Conservation (phyloP, 2,329 filamentous ascomycete genomes). For the Hypoxylon sp. region DNA sequence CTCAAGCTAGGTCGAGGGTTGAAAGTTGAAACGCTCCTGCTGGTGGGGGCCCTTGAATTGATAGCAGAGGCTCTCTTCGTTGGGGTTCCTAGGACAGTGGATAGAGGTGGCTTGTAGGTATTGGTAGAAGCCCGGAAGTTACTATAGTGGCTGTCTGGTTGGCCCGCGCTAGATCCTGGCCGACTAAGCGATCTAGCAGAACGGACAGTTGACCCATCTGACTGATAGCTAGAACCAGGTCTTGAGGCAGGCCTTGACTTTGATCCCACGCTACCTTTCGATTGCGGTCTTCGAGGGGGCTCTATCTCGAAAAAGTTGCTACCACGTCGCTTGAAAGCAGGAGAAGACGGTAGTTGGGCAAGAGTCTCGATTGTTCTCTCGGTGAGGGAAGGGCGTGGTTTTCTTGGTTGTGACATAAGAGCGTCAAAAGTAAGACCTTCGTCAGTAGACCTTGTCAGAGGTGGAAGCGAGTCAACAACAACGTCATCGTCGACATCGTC, state of each 20-base stretch:
- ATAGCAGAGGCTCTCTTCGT: constrained; percentile 54
- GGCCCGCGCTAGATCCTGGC: constrained; percentile 69
- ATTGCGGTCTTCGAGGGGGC: constrained; percentile 70
- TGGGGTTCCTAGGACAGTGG: constrained; percentile 63
- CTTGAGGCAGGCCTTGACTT: constrained; percentile 69
- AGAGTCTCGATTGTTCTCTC: constrained; percentile 91
- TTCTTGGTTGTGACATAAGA: constrained; percentile 42
- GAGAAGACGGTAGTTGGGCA: constrained; percentile 82
- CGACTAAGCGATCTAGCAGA: constrained; percentile 67
- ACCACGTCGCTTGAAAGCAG: constrained; percentile 74
- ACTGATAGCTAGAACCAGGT: constrained; percentile 73
- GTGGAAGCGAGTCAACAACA: constrained; percentile 46
- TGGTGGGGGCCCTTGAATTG: constrained; percentile 57
- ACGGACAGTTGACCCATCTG: constrained; percentile 69
- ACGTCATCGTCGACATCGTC: constrained; percentile 39
- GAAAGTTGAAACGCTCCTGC: constrained; percentile 48
- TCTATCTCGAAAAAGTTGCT: constrained; percentile 81
- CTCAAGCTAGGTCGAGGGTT: constrained; percentile 49
- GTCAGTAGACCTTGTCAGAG: constrained; percentile 42
- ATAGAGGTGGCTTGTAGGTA: constrained; percentile 61
- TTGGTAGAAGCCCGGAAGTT: constrained; percentile 63
- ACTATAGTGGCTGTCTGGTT: constrained; percentile 58
- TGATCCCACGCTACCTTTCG: constrained; percentile 61
- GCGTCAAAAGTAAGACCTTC: constrained; percentile 50
- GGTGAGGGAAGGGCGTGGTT: constrained; percentile 73